Base-by-base conservation (phyloP, 2,329 filamentous ascomycete genomes). In the Clarireedia monteithiana region DNA sequence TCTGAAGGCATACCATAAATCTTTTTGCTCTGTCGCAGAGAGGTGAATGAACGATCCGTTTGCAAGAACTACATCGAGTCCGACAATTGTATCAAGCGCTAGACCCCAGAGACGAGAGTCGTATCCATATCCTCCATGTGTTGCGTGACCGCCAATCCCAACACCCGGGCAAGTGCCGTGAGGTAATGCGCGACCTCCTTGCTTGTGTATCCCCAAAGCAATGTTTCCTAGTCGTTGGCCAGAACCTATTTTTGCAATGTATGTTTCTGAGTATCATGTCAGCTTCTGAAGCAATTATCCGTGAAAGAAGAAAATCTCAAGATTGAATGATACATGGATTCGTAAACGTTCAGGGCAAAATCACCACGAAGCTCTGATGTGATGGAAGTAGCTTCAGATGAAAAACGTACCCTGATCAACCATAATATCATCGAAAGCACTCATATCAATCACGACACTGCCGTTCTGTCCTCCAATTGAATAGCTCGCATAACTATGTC, bases 401-500 rank as follows among this genome's bases (percentile, higher is more conserved):
- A 15, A 6, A 5, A 46, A 57, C 53, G 51, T 54, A 62, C 62
- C 24, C 39, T 48, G 49, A 60, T 84, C 73, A 70, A 84, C 78
- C 26, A 65, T 67, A 62, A 84, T 79, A 36, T 73, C 60, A 56
- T 79, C 71, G 36, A 84, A 70, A 39, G 79, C 76, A 55, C 71
- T 66, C 57, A 85, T 68, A 62, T 84, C 81, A 59, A 85, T 72
- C 56, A 78, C 73, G 5, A 84, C 67, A 15, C 69, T 73, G 15
- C 78, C 79, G 60, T 80, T 72, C 5, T 71, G 68, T 14, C 80
- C 80, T 0, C 79, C 79, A 0, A 49, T 61, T 4, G 59, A 61
- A 38, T 47, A 77, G 30, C 76, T 79, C 0, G 69, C 79, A 65
- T 79, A 82, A 34, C 75, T 77, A 64, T 82, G 79, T 0, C 79